Base-by-base conservation (phyloP, 768 basidiomycete species). In the Lentinula raphanica region DNA sequence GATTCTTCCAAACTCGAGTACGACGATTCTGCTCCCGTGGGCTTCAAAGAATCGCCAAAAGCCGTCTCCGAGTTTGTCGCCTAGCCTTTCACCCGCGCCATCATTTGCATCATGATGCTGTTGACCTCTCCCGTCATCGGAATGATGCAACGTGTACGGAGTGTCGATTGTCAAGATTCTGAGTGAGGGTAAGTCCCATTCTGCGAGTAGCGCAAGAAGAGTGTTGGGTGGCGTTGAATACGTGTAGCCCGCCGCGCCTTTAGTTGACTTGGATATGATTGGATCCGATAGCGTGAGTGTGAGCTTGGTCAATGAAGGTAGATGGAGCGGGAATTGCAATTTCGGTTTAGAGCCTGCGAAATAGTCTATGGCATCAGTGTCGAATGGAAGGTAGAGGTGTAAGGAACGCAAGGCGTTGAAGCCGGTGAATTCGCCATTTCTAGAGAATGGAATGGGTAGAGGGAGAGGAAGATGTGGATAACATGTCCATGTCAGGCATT, bases 81-180 rank as follows among this genome's bases (percentile, higher is more conserved):
- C 42, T 44, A 44, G 19, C 21, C 42, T 44, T 44, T 44, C 42
- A 44, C 21, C 42, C 17, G 42, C 42, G n/a, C 15, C 38, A 39
- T 39, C 17, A 17, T 40, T 40, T n/a, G 39, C 39, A 19, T 44
- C 42, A 21, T 44, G 42, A 25, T 44, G 39, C 39, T 40, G 42
- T 23, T 44, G 42, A 12, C 42, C 42, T 23, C 35, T n/a, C n/a
- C 51, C 19, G 9, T 53, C 51, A 36, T 5, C 13, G 5, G 51
- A 36, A 28, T 53, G 51, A 53, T 53, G 51, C 32, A 53, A 35
- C 15, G 51, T 39, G 36, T 53, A 53, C 13, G 51, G 51, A 6
- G 51, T 53, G 25, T 53, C 40, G 11, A 40, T 39, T 1, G 51
- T 53, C 13, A 53, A 17, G 11, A 25, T 32, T n/a, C 51, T 32